Evolutionary conservation across 1,284 basidiomycete genomes (phyloP).

Genomic region (Rhodofomes roseus): DNA sequence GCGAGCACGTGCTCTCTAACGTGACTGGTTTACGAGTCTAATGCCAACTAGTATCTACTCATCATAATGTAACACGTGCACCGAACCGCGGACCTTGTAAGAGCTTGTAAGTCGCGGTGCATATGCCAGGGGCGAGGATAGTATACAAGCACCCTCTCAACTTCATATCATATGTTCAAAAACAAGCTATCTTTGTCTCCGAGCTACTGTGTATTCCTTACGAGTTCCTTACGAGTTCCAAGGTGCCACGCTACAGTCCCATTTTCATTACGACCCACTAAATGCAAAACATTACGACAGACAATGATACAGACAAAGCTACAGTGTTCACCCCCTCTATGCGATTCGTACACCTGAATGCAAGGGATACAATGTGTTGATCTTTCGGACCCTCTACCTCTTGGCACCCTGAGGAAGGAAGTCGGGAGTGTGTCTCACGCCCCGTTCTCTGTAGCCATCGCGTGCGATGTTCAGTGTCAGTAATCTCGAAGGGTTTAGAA

Average conservation of each 20-base stretch:
- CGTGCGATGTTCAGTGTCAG: not conserved
- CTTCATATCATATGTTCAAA: too few species aligned
- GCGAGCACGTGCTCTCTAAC: too few species aligned
- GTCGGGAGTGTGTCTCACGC: conserved; percentile 20
- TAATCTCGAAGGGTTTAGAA: not conserved
- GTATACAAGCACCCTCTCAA: too few species aligned
- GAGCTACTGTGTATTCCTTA: too few species aligned
- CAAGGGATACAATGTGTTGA: not conserved
- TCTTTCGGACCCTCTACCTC: conserved; percentile 1
- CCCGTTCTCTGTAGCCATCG: conserved; percentile 20
- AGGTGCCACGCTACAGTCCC: not conserved
- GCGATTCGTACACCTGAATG: not conserved
- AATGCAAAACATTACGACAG: not conserved
- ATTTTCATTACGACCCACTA: not conserved
- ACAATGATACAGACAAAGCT: not conserved
- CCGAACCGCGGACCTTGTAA: too few species aligned
- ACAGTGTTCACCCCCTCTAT: not conserved
- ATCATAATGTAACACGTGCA: too few species aligned
- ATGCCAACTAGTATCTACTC: too few species aligned
- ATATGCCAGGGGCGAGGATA: too few species aligned
- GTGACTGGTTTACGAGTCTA: too few species aligned
- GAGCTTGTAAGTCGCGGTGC: too few species aligned
- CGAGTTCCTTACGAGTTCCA: too few species aligned
- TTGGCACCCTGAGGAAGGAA: conserved; percentile 15
- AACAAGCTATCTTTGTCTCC: too few species aligned